These are phyloP conservation scores for Wickerhamomyces bovis DNA, from an alignment of 805 yeast species.

Conservation along the genomic window DNA sequence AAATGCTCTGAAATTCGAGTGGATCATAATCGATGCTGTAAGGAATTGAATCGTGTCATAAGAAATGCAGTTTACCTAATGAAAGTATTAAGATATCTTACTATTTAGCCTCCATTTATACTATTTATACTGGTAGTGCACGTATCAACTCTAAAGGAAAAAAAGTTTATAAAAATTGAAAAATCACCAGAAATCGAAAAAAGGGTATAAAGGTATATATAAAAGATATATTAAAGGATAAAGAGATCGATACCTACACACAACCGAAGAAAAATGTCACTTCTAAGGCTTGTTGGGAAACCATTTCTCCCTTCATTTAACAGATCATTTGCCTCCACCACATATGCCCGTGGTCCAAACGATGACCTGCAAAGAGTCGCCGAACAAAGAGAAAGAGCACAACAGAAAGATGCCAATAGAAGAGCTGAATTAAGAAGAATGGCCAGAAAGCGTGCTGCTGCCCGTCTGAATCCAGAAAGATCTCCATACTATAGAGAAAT, in stretches of 20 bases:
- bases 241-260: not conserved
- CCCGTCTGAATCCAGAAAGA: conserved; percentile 38
- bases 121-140: not conserved
- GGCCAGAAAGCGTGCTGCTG: conserved; percentile 31
- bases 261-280: conserved; percentile 1
- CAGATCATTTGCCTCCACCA: conserved; percentile 14
- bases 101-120: too few relatives aligned
- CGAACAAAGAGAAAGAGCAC: conserved; percentile 25
- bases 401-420: conserved; percentile 19
- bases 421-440: conserved; percentile 32
- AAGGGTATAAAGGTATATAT: too few relatives aligned
- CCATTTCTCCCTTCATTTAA: not conserved
- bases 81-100: too few relatives aligned
- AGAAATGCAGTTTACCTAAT: too few relatives aligned
- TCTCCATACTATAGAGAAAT: conserved; percentile 67
- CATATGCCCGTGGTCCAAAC: conserved; percentile 16
- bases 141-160: not conserved
- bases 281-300: not conserved
- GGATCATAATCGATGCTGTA: too few relatives aligned
- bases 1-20: not conserved
- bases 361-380: conserved; percentile 24
- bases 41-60: too few relatives aligned
- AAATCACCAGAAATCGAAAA: too few relatives aligned
- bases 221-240: too few relatives aligned
- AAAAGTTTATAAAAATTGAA: not conserved